Base-by-base conservation (phyloP, 2,329 filamentous ascomycete genomes). In the Phoma herbarum region DNA sequence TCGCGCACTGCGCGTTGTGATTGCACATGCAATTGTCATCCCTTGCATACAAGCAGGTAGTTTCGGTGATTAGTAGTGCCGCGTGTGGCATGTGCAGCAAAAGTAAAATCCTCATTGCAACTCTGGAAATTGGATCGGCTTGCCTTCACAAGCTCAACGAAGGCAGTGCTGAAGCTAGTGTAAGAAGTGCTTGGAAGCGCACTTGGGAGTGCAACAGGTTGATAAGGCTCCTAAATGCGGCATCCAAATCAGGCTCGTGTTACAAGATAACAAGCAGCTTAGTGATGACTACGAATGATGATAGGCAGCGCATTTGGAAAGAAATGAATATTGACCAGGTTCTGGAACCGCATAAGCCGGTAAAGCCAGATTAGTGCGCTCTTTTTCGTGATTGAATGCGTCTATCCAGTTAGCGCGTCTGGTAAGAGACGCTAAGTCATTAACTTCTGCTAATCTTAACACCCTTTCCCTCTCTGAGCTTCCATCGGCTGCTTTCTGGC, bases 381-480 rank as follows among this genome's bases (percentile, higher is more conserved):
- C 61, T 64, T 62, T 64, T 66, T 64, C 62, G 64, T 67, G 67
- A 71, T 70, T 64, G 66, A 66, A 65, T 59, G 63, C 68, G 57
- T 69, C 59, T 69, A 66, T 64, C 62, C 57, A 68, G 65, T 70
- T 74, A 74, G 62, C 53, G 70, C 54, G 22, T 50, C 44, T 44
- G 37, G 18, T 44, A 39, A 37, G 28, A 58, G 45, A 64, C 60
- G 52, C 53, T 67, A 68, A 52, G 61, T 59, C 55, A 58, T 58
- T 63, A 63, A 69, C 57, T 61, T 69, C 50, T 71, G 64, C 69
- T 72, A 70, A 73, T 70, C 64, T 68, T 68, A 50, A 50, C 43
- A 59, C 59, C 52, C 51, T 58, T 60, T 45, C 57, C 35, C 58
- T 62, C 47, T 59, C 55, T 65, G 60, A 55, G 57, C 47, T 61